Evolutionary conservation across 176 grass and related monocot genomes (phyloP).

Genomic region (Elaeis guineensis): DNA sequence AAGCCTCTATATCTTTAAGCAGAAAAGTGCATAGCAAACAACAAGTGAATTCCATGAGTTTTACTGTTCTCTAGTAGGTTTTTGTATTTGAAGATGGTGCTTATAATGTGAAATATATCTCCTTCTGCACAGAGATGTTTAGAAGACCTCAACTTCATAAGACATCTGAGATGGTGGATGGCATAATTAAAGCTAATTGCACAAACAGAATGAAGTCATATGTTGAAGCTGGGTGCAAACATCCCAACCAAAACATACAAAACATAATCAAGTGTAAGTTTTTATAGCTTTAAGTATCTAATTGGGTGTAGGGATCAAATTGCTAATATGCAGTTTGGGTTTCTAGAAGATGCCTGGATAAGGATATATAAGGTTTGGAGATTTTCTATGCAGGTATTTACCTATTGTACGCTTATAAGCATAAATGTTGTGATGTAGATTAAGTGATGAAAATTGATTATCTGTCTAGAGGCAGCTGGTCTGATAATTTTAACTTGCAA

Average conservation of each 20-base stretch:
- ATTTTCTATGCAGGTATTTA: no score
- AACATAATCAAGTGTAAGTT: conserved; percentile 65
- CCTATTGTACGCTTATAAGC: no score
- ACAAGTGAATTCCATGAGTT: not conserved
- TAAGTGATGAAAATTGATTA: no score
- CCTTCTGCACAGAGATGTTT: conserved; percentile 34
- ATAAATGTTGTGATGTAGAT: no score
- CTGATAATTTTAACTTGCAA: no score
- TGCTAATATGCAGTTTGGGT: not conserved
- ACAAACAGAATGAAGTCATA: conserved; percentile 54
- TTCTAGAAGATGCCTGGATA: not conserved
- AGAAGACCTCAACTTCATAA: conserved; percentile 25
- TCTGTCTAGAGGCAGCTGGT: no score
- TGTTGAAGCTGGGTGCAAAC: conserved; percentile 43
- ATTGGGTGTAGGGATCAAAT: not conserved
- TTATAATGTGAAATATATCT: not conserved
- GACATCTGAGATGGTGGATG: conserved; percentile 19
- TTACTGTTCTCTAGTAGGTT: not conserved
- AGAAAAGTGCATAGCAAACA: no score
- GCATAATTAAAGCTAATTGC: conserved; percentile 49
- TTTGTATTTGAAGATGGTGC: not conserved
- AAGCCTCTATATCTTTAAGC: no score
- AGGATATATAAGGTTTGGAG: no score
- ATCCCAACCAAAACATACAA: conserved; percentile 22
- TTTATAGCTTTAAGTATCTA: not conserved